Evolutionary conservation across 495 filamentous ascomycete genomes (phyloP), one percentile per base, ranked within the genome.

Genomic region (Daldinia loculata): DNA sequence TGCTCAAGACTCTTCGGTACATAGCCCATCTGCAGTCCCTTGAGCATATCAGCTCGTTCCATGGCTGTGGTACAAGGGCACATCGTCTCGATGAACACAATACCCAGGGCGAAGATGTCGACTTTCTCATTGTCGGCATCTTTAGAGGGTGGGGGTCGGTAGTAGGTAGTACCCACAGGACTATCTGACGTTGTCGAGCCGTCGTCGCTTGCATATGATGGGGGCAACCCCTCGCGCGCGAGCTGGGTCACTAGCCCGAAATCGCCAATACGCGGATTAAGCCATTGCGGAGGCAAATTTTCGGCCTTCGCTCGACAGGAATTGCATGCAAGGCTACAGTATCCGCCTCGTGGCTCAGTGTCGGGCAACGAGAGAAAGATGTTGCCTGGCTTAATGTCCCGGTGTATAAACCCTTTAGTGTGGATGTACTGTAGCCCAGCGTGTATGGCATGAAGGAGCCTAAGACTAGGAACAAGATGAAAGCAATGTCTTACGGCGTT

Each of bases 351-450:
- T 6, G 62, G 63, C 8, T 58, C 71, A 15, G 19, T 22, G 14
- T 56, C 59, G 0, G 70, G 80, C 75, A 41, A 56, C 64, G 89
- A 92, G 66, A 99, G 84, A 81, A 99, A 98, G 80, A 99, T 97
- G 82, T 99, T 99, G 83, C 98, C 95, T 7, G 95, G 95, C 84
- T 99, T 99, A 86, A 99, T 98, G 80, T 99, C 95, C 58, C 96
- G 92, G 77, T 99, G 95, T 80, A 95, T 96, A 74, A 97, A 84
- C 63, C 93, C 93, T 77, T 94, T 93, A 67, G 86, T 81, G 79
- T 99, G 95, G 82, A 97, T 91, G 80, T 92, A 92, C 32, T 45
- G 67, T 14, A 77, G 38, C 14, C 75, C 75, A 1, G 71, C 56
- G 60, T 69, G 67, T 60, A 76, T 74, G 45, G 63, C 84, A 55